These are phyloP conservation scores for Vishniacozyma victoriae DNA, from an alignment of 768 basidiomycete genomes.

Conservation along the genomic window DNA sequence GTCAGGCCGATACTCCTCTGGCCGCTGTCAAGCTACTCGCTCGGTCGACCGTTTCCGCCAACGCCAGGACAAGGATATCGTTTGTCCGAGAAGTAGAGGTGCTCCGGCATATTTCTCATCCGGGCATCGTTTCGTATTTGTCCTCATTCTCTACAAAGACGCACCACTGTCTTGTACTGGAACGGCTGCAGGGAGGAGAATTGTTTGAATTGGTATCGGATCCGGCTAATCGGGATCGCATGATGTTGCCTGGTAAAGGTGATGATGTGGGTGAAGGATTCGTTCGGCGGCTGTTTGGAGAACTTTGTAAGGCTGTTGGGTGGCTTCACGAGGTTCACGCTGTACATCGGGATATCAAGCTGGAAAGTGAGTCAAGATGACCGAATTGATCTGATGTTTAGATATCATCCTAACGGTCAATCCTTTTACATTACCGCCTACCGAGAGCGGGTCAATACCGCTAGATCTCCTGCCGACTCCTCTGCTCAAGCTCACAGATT, in stretches of 20 bases:
- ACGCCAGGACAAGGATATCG: slow-evolving; percentile 67
- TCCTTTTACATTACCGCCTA: slow-evolving; percentile 45
- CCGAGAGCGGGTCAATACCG: slow-evolving; percentile 33
- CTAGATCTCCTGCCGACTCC: slow-evolving; percentile 48
- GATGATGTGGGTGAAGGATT: slow-evolving; percentile 44
- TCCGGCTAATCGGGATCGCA: slow-evolving; percentile 43
- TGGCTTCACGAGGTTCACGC: slow-evolving; percentile 83
- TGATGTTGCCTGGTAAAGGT: slow-evolving; percentile 46
- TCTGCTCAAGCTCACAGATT: slow-evolving; percentile 78
- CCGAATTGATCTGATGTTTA: slow-evolving; percentile 33
- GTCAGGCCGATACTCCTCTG: neutral
- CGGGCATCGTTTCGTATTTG: slow-evolving; percentile 67
- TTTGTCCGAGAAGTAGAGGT: slow-evolving; percentile 81
- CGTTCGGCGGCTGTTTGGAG: slow-evolving; percentile 65
- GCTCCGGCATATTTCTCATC: slow-evolving; percentile 74
- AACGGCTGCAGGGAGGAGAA: slow-evolving; percentile 71
- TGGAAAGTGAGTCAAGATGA: slow-evolving; percentile 51
- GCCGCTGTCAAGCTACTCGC: slow-evolving; percentile 56
- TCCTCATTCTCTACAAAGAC: slow-evolving; percentile 64
- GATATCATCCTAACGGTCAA: slow-evolving; percentile 69
- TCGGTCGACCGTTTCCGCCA: slow-evolving; percentile 51
- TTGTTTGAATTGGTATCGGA: slow-evolving; percentile 65
- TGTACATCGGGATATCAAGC: slow-evolving; percentile 87
- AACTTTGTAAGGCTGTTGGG: slow-evolving; percentile 68
- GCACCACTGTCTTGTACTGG: slow-evolving; percentile 73